Conservation (phyloP, 2,329 filamentous ascomycete genomes). For the Stemphylium beticola region DNA sequence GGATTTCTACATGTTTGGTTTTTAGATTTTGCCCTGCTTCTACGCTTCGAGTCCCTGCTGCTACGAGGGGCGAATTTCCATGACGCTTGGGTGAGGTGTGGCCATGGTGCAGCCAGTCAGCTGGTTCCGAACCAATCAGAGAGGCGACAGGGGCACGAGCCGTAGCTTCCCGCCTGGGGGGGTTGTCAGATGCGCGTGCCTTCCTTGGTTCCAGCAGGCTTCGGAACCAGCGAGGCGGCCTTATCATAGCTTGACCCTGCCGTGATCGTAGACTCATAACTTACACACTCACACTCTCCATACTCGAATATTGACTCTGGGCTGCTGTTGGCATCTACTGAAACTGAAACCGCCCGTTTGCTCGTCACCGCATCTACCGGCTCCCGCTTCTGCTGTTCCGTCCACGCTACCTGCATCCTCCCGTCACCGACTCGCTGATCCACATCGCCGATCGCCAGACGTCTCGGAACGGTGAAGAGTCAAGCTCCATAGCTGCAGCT, state of each 20-base stretch:
- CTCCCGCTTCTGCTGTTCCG: conserved; percentile 9
- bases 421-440: conserved; percentile 37
- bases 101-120: conserved; percentile 17
- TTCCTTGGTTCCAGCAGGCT: conserved; percentile 27
- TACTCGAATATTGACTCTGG: conserved; percentile 7
- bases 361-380: not conserved
- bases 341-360: not conserved
- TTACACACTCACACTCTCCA: conserved; percentile 12
- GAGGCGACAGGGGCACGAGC: conserved; percentile 16
- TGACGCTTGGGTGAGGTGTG: conserved; percentile 19
- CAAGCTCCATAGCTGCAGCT: conserved; percentile 43
- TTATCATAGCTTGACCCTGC: conserved; percentile 20
- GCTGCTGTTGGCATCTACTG: not conserved
- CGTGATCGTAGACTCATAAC: conserved; percentile 5
- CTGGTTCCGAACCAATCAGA: conserved; percentile 25
- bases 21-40: conserved; percentile 19
- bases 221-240: conserved; percentile 17
- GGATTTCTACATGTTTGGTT: too few species aligned
- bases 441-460: conserved; percentile 40
- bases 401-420: conserved; percentile 23
- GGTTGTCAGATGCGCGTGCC: conserved; percentile 24
- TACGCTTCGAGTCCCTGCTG: conserved; percentile 13
- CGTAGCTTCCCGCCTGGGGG: conserved; percentile 21
- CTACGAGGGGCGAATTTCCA: conserved; percentile 10
- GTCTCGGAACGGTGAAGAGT: conserved; percentile 30